Base-by-base conservation (phyloP, 306 rosid species). In the Glycyrrhiza uralensis region DNA sequence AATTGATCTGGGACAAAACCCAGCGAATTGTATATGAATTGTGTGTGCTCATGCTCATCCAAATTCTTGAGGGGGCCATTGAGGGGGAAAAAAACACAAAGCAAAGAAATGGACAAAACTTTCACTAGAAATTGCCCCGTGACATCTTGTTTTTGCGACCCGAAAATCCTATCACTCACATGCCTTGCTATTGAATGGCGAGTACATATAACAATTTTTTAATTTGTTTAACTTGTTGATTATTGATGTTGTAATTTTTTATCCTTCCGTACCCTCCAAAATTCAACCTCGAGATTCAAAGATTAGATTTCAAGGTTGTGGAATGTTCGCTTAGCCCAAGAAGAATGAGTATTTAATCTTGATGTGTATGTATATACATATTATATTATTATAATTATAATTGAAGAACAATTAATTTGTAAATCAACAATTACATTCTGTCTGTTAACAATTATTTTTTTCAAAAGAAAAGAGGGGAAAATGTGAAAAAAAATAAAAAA, bases 51-150 rank as follows among this genome's bases (percentile, higher is more conserved):
- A 12, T 72, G 45, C 44, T 76, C 57, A 28, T 73, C 80, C 75
- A 85, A 76, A 52, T n/a, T 52, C 6, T 60, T 72, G 83, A 49
- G 68, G 90, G 84, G 89, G n/a, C 86, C 82, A 60, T 47, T n/a
- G 35, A 45, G 41, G 47, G 29, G 29, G 4, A 29, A 23, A 60
- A 60, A 60, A 71, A 71, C 54, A 62, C 42, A 65, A 66, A 58
- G 69, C 41, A 58, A 59, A 41, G 61, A 77, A 54, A 47, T 70
- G 68, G 85, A 84, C 85, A 77, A 87, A 77, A 81, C 64, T 71
- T 54, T 50, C 77, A 74, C 85, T 79, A 44, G 61, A 70, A 76
- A 63, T 46, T 74, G 66, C 56, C 56, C 81, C 80, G 75, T 79
- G 74, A 89, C 79, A 58, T 50, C 24, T 70, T 76, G 47, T 67